Evolutionary conservation across 83 land plant genomes (phyloP), one percentile per base, ranked within the genome.

Genomic region (Thuja plicata): DNA sequence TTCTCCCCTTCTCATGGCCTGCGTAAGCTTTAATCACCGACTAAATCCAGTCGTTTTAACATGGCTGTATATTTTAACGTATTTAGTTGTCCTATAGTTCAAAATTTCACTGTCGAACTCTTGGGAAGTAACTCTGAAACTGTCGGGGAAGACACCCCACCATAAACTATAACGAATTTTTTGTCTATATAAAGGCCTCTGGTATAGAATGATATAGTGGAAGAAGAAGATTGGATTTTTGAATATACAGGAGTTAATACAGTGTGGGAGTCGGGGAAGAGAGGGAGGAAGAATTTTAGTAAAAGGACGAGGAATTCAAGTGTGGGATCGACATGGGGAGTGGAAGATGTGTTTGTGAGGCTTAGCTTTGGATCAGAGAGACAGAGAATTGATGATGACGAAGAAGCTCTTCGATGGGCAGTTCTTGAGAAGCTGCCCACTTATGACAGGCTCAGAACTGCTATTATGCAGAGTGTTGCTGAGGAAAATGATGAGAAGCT

Each of bases 371-470:
- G 87, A n/a, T 89, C 92, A 71, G 35, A 90, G n/a, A 86, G 91
- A n/a, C 38, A 89, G 17, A 52, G 87, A 2, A 92, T 88, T 21
- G 94, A 92, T 48, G 94, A 94, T 54, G 95, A 94, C 86, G 95
- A 94, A 87, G 97, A 95, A 76, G 97, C 97, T 24, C 91, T 95
- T 17, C 94, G 90, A 85, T 95, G 97, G 97, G 97, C 97, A 66
- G 95, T 95, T 38, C 85, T 95, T 13, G 95, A 95, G 91, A 95
- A 95, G 92, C 91, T 95, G 6, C 94, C 94, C 0, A 95, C 95
- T 6, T 92, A 89, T 87, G 78, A 88, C 5, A 88, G 97, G 57
- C 62, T 95, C 1, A 85, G 93, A 90, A 94, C 91, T 70, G 92
- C 94, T 9, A 89, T 95, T 1, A 89, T 92, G 37, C 83, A 60